phyloP scores from a whole-genome alignment of 257 asterid genomes.

The Ballota nigra region DNA sequence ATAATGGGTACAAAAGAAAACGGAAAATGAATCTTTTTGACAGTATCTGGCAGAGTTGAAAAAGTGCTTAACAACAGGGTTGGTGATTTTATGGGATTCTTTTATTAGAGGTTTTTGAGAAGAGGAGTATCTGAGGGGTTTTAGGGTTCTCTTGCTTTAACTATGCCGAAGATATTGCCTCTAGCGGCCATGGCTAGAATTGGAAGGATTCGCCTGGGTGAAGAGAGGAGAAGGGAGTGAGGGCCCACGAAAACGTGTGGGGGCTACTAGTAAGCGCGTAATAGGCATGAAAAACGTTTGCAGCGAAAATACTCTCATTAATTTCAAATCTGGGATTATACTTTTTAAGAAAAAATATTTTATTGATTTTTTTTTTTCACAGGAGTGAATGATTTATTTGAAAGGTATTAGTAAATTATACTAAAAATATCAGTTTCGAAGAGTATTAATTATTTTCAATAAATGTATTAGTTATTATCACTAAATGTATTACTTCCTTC shows the following conservation, averaged over 20 bases:
- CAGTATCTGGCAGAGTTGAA: slow-evolving; percentile 13
- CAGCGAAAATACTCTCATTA: neutral
- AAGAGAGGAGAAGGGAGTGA: neutral
- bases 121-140: neutral
- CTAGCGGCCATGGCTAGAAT: neutral
- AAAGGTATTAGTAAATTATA: no score
- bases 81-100: neutral
- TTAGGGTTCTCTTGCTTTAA: neutral
- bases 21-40: neutral
- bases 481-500: no score
- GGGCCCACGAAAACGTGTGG: slow-evolving; percentile 27
- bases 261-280: slow-evolving; percentile 24
- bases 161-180: neutral
- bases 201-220: neutral
- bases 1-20: slow-evolving; percentile 14
- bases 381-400: no score
- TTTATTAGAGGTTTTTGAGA: neutral
- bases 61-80: neutral
- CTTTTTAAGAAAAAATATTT: no score
- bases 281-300: neutral
- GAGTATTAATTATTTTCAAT: no score
- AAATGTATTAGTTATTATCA: no score
- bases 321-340: no score
- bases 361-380: no score
- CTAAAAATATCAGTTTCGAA: no score